These are phyloP conservation scores for Cantharellus anzutake DNA, from an alignment of 768 basidiomycete genomes.

Conservation along the genomic window DNA sequence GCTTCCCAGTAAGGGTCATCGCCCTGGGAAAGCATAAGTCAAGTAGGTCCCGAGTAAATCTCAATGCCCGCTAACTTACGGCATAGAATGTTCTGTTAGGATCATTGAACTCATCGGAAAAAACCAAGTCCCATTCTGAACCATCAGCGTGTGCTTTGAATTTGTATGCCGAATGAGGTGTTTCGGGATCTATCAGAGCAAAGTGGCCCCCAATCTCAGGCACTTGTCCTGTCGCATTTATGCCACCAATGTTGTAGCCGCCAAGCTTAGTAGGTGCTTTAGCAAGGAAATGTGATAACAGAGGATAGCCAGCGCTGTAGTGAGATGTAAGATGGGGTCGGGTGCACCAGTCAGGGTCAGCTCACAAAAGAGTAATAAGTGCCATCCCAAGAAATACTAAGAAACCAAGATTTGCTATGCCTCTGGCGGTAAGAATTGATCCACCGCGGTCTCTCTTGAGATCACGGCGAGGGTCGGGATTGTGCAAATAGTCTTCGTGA, in stretches of 20 bases:
- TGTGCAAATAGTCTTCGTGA: conserved; percentile 6
- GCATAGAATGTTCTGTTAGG: conserved; percentile 69
- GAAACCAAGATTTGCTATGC: conserved; percentile 20
- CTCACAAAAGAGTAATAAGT: conserved; percentile 15
- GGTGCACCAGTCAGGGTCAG: not conserved
- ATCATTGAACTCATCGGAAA: conserved; percentile 76
- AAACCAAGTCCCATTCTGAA: conserved; percentile 45
- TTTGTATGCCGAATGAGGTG: conserved; percentile 36
- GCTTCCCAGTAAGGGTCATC: conserved; percentile 90
- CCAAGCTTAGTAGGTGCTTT: conserved; percentile 1
- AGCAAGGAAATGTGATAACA: conserved; percentile 2
- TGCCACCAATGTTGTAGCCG: conserved; percentile 72
- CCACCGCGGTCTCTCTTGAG: conserved; percentile 17
- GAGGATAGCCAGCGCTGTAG: conserved; percentile 3
- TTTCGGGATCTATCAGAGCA: conserved; percentile 55
- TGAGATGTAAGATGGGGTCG: not conserved
- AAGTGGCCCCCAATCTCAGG: conserved; percentile 34
- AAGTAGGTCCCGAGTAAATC: not conserved
- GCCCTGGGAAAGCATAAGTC: conserved; percentile 21
- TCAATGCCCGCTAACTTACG: not conserved
- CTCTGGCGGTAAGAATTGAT: conserved; percentile 18
- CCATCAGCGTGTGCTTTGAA: conserved; percentile 39
- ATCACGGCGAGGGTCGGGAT: conserved; percentile 9
- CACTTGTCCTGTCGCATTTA: conserved; percentile 77
- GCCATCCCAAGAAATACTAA: conserved; percentile 14